These are phyloP conservation scores for Musa balbisiana DNA, from an alignment of 202 grass and related monocot genomes.

Conservation along the genomic window DNA sequence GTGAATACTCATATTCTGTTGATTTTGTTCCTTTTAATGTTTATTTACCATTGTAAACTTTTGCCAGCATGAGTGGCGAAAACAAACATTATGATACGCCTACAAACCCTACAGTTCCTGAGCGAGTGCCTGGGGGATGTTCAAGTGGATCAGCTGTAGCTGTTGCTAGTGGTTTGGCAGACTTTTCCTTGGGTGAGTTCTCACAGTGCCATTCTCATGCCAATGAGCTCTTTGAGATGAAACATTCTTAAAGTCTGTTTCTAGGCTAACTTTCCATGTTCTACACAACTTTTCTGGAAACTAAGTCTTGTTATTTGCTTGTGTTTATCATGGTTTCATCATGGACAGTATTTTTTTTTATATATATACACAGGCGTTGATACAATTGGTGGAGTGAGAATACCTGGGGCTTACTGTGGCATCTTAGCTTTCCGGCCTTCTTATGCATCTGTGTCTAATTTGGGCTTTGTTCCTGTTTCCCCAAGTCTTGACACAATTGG, in stretches of 20 bases:
- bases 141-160: constrained; percentile 93
- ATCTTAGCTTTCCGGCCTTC: constrained; percentile 81
- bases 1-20: neutral
- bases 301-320: neutral
- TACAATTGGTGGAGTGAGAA: constrained; percentile 79
- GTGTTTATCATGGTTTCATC: neutral
- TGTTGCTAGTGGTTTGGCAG: constrained; percentile 77
- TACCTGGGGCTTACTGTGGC: constrained; percentile 86
- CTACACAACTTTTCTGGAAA: neutral
- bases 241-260: neutral
- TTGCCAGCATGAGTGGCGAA: constrained; percentile 67
- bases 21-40: neutral
- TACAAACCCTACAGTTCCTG: constrained; percentile 53
- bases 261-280: neutral
- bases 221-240: neutral
- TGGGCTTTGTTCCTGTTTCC: constrained; percentile 75
- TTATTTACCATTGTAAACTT: constrained; percentile 21
- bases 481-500: constrained; percentile 91
- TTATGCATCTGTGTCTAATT: constrained; percentile 55
- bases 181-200: constrained; percentile 89
- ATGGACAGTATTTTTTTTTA: neutral
- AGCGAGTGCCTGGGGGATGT: constrained; percentile 77
- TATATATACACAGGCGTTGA: constrained; percentile 53
- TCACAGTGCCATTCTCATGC: neutral
- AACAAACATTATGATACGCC: constrained; percentile 88